Evolutionary conservation across 305 asterid genomes (phyloP).

Genomic region (Lippia alba): DNA sequence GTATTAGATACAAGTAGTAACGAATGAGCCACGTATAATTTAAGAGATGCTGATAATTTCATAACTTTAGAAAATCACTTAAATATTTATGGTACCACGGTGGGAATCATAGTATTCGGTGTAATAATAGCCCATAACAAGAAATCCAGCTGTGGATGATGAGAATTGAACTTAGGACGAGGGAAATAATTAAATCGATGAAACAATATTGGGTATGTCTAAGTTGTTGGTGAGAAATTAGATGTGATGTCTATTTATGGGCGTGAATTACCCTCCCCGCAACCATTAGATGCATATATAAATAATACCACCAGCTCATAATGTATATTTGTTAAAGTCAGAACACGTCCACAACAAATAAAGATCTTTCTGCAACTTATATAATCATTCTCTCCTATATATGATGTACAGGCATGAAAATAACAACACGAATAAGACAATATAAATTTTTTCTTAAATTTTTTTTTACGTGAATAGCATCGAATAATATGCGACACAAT

Average conservation of each 20-base stretch:
- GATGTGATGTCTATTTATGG: conserved; percentile 33
- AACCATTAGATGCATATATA: not conserved
- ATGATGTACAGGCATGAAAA: too few species aligned
- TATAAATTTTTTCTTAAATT: too few species aligned
- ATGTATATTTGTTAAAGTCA: not conserved
- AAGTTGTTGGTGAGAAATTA: conserved; percentile 29
- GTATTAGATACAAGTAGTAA: too few species aligned
- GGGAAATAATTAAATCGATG: not conserved
- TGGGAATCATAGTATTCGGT: too few species aligned
- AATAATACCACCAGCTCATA: not conserved
- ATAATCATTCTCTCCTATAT: not conserved
- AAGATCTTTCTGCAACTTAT: not conserved
- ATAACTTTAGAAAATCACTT: too few species aligned
- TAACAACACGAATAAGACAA: too few species aligned
- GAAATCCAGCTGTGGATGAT: conserved; percentile 36
- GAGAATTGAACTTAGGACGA: not conserved
- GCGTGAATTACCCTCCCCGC: not conserved
- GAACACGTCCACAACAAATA: not conserved
- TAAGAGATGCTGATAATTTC: too few species aligned
- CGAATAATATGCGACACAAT: too few species aligned
- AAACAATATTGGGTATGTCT: too few species aligned
- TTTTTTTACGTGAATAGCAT: too few species aligned
- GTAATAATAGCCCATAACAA: conserved; percentile 22
- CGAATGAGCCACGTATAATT: too few species aligned
- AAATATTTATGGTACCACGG: too few species aligned